Evolutionary conservation across 2,329 filamentous ascomycete species (phyloP), one percentile per base, ranked within the genome.

Genomic region (Fusarium avenaceum): DNA sequence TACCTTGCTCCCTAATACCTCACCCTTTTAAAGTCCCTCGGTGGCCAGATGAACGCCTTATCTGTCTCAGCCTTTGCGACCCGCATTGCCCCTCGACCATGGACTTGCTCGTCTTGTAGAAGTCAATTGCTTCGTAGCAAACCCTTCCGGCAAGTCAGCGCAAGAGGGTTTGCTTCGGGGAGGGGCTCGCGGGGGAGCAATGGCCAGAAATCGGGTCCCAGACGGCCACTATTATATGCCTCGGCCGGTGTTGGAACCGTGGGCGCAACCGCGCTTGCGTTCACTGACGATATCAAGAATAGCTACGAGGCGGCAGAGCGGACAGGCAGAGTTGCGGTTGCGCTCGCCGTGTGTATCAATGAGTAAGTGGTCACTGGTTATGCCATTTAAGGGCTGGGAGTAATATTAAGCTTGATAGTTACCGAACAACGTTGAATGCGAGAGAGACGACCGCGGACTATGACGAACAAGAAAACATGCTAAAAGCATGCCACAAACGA

Each of bases 401-500:
- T 45, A 10, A 49, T 35, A 8, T 47, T 35, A 26, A 5, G 24
- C 22, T 39, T 20, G 8, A 38, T 33, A 97, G 94, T 80, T 99
- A 99, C 80, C 93, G 94, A 71, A 89, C 89, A 48, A 94, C 93
- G 3, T 82, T 99, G 69, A 96, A 93, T 69, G 82, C 85, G 57
- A 85, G 88, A 64, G 88, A 92, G 68, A 84, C 86, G 57, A 80
- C 81, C 40, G 83, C 89, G 20, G 86, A 92, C 63, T 83, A 86
- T 39, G 85, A 87, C 52, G 87, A 93, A 77, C 88, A 89, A 75
- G 83, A 87, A n/a, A 83, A 80, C n/a, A 79, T 91, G 38, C 83
- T 99, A 52, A 91, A 89, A 71, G 89, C 90, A 67, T 98, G 96
- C 76, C 96, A 99, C 80, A 91, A 96, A 77, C 88, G 96, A 79